Evolutionary conservation across 2,329 filamentous ascomycete genomes (phyloP).

Genomic region (Lasiodiplodia sp.): DNA sequence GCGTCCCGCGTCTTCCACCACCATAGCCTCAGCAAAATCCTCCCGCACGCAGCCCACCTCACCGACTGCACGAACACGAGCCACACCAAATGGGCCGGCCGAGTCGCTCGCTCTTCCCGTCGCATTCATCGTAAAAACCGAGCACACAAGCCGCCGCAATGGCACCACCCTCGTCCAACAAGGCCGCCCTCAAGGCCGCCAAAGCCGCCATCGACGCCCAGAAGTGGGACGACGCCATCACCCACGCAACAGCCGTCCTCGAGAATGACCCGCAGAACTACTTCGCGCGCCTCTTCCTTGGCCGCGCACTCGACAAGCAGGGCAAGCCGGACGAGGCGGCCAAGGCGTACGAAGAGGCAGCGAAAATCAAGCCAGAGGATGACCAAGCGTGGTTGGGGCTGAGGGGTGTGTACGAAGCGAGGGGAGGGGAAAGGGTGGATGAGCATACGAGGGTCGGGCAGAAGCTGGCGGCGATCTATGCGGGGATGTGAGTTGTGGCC

Average conservation of each 20-base stretch:
- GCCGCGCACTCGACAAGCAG: constrained; percentile 82
- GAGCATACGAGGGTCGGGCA: constrained; percentile 78
- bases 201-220: constrained; percentile 78
- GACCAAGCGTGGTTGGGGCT: constrained; percentile 91
- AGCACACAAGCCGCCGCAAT: neutral
- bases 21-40: neutral
- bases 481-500: constrained; percentile 60
- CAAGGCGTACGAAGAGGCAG: constrained; percentile 75
- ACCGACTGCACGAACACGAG: neutral
- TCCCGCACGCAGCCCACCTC: neutral
- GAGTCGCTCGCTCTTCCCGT: neutral
- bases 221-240: constrained; percentile 78
- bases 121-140: neutral
- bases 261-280: constrained; percentile 79
- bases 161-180: constrained; percentile 52
- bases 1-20: constrained; percentile 19
- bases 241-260: constrained; percentile 73
- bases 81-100: neutral
- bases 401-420: constrained; percentile 82
- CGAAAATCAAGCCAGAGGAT: constrained; percentile 74
- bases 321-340: constrained; percentile 76
- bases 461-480: constrained; percentile 77
- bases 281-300: constrained; percentile 89
- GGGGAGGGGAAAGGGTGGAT: constrained; percentile 71
- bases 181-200: constrained; percentile 81